A percentile compares a stretch with the other conserved stretches of the same genome.
Conservation (phyloP, 2,329 filamentous ascomycete genomes). For the Calonectria fujianensis region DNA sequence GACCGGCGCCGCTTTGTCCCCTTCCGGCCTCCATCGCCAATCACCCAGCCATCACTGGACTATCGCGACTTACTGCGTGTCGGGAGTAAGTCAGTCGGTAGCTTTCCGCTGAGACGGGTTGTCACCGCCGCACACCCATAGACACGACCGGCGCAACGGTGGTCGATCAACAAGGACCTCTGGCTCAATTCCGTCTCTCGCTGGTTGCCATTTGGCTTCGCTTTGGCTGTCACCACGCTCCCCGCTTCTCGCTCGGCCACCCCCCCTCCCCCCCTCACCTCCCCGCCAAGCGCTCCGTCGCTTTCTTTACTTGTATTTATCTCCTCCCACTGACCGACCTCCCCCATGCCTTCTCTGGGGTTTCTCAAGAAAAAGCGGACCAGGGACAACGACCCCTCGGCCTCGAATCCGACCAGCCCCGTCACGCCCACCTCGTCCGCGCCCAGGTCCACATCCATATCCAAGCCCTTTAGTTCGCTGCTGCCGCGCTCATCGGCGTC, state of each 20-base stretch:
- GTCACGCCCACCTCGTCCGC: slow-evolving; percentile 73
- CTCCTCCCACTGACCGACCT: slow-evolving; percentile 36
- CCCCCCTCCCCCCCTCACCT: slow-evolving; percentile 46
- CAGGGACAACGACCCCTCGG: slow-evolving; percentile 87
- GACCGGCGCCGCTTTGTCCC: slow-evolving; percentile 25
- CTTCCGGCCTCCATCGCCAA: slow-evolving; percentile 13
- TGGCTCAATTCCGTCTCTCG: slow-evolving; percentile 49
- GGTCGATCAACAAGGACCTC: slow-evolving; percentile 50
- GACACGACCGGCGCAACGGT: slow-evolving; percentile 47
- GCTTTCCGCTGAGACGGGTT: slow-evolving; percentile 26
- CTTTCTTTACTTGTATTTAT: slow-evolving; percentile 19
- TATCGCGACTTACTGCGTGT: slow-evolving; percentile 19
- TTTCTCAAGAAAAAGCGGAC: slow-evolving; percentile 99
- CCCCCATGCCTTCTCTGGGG: slow-evolving; percentile 91
- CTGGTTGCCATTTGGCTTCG: slow-evolving; percentile 27
- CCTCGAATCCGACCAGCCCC: slow-evolving; percentile 79
- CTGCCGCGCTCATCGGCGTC: slow-evolving; percentile 58
- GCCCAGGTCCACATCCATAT: slow-evolving; percentile 65
- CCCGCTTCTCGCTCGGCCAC: slow-evolving; percentile 41
- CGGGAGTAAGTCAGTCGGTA: slow-evolving; percentile 27
- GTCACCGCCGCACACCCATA: slow-evolving; percentile 34
- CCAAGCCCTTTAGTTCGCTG: slow-evolving; percentile 67
- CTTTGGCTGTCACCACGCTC: slow-evolving; percentile 29
- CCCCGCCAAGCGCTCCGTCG: slow-evolving; percentile 36
- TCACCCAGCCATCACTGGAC: slow-evolving; percentile 21